Evolutionary conservation across 805 yeast genomes (phyloP).

Genomic region (Dipodascus geniculatus): DNA sequence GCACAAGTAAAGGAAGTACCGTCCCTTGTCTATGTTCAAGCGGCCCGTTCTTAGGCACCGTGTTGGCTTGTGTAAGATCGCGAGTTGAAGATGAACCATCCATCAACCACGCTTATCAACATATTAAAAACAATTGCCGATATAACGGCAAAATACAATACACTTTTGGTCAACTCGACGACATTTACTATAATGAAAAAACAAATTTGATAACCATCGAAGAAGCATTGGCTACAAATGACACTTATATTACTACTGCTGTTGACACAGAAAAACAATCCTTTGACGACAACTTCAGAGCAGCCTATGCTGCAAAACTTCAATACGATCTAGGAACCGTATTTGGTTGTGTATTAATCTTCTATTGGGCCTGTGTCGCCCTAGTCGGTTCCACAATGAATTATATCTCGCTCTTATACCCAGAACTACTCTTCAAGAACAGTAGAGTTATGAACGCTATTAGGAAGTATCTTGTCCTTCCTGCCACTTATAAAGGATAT

Average conservation of each 20-base stretch:
- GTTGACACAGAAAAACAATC: constrained; percentile 5
- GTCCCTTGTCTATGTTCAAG: constrained; percentile 20
- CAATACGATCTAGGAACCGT: constrained; percentile 22
- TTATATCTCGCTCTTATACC: constrained; percentile 13
- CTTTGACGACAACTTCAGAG: constrained; percentile 11
- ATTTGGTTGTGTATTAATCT: constrained; percentile 21
- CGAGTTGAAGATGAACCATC: constrained; percentile 17
- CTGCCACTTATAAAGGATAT: constrained; percentile 20
- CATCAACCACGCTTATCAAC: constrained; percentile 16
- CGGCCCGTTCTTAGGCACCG: constrained; percentile 21
- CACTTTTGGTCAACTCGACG: constrained; percentile 16
- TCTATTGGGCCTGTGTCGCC: constrained; percentile 23
- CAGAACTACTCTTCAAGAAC: constrained; percentile 21
- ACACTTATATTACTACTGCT: constrained; percentile 7
- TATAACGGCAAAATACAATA: constrained; percentile 20
- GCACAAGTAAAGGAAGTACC: constrained; percentile 7
- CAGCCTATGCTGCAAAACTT: constrained; percentile 18
- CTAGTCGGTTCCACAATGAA: constrained; percentile 15
- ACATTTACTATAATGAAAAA: constrained; percentile 25
- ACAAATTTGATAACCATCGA: constrained; percentile 10
- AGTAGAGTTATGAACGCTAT: constrained; percentile 17
- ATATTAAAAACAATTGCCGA: constrained; percentile 20
- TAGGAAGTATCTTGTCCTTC: constrained; percentile 22
- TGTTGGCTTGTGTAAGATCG: constrained; percentile 18
- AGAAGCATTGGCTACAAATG: background rate